Percentiles rank a stretch among this genome's conserved stretches.
These are phyloP conservation scores for Penicillium dipodomyicola DNA, from an alignment of 495 filamentous ascomycete genomes.

Conservation along the genomic window DNA sequence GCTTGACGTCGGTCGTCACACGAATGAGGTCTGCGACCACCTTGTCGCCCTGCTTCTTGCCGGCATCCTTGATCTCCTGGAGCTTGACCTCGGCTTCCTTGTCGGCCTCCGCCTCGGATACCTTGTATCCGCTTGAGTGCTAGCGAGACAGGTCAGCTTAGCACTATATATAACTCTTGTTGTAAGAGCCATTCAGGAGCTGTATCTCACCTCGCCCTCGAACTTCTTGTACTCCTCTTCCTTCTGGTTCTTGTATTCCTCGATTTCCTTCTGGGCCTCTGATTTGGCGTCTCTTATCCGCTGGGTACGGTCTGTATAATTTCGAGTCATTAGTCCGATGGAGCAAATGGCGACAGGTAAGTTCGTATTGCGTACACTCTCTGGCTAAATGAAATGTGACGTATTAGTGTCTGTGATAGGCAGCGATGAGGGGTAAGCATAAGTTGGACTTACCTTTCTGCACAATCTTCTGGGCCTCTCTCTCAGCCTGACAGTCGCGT, in stretches of 20 bases:
- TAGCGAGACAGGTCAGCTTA: slow-evolving; percentile 26
- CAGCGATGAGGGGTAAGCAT: not conserved
- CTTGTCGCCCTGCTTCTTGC: slow-evolving; percentile 71
- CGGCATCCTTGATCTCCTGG: slow-evolving; percentile 75
- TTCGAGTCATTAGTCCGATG: slow-evolving; percentile 13
- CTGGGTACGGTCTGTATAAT: slow-evolving; percentile 86
- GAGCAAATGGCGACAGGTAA: slow-evolving; percentile 13
- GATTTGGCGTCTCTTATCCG: slow-evolving; percentile 90
- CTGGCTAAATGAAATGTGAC: slow-evolving; percentile 51
- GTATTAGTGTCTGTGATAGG: slow-evolving; percentile 30
- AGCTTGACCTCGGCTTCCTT: slow-evolving; percentile 79
- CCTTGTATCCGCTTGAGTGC: slow-evolving; percentile 86
- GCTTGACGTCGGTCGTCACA: slow-evolving; percentile 76
- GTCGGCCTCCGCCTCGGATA: slow-evolving; percentile 80
- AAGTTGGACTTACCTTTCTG: slow-evolving; percentile 73
- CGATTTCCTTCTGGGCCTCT: slow-evolving; percentile 97
- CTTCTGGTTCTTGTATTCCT: slow-evolving; percentile 85
- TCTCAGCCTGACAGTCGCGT: slow-evolving; percentile 68
- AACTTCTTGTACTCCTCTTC: slow-evolving; percentile 95
- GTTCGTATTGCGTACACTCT: slow-evolving; percentile 59
- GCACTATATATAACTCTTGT: not conserved
- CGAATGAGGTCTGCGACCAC: slow-evolving; percentile 77
- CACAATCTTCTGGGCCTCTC: slow-evolving; percentile 98
- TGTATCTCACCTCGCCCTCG: slow-evolving; percentile 72
- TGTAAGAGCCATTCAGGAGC: not conserved